Conservation (phyloP, 371 early-diverging fungal genomes). For the Ordospora colligata region DNA sequence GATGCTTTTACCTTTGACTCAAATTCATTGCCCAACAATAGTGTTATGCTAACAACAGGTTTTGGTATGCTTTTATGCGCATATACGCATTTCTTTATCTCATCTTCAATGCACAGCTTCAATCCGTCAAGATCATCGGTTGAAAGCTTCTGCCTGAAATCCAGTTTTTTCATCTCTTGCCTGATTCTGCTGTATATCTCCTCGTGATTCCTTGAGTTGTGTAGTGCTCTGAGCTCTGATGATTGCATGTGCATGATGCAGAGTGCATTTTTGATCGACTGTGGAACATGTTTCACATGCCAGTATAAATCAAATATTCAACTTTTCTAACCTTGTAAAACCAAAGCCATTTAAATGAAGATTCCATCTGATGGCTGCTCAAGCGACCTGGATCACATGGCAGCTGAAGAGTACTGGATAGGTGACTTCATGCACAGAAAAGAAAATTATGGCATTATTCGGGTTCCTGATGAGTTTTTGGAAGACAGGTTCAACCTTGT, state of each 20-base stretch:
- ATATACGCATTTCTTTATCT: slow-evolving; percentile 10
- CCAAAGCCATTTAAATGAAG: neutral
- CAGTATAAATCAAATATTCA: neutral
- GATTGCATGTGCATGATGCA: neutral
- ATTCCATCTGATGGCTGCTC: slow-evolving; percentile 12
- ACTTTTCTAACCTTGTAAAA: neutral
- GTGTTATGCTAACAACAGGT: slow-evolving; percentile 14
- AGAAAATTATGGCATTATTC: slow-evolving; percentile 40
- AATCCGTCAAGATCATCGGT: neutral
- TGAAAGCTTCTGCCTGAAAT: neutral
- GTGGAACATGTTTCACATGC: slow-evolving; percentile 8
- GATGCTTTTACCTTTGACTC: neutral
- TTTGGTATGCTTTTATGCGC: slow-evolving; percentile 18
- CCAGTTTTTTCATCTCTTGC: slow-evolving; percentile 8
- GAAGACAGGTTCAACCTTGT: slow-evolving; percentile 79
- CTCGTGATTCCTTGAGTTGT: slow-evolving; percentile 11
- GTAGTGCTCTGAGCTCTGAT: slow-evolving; percentile 1
- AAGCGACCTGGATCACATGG: neutral
- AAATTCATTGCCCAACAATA: slow-evolving; percentile 11
- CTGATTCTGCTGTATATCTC: neutral
- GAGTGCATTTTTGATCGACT: neutral
- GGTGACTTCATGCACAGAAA: slow-evolving; percentile 46
- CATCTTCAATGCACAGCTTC: slow-evolving; percentile 14
- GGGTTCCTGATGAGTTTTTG: slow-evolving; percentile 53
- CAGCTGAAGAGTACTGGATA: slow-evolving; percentile 47